phyloP scores from a whole-genome alignment of 2,329 filamentous ascomycete genomes.

The Capronia coronata region DNA sequence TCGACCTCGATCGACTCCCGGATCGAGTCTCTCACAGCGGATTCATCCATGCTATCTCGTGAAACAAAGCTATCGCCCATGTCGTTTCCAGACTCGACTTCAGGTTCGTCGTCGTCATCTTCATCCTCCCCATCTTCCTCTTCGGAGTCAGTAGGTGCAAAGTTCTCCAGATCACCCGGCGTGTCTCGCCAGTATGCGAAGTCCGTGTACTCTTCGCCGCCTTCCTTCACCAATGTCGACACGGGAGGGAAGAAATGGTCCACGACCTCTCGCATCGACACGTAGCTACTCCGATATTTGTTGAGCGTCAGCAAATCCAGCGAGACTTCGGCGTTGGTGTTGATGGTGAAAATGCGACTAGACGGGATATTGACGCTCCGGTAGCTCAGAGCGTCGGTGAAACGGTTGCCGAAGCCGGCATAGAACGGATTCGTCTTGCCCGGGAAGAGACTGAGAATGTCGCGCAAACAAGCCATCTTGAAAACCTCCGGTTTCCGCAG shows the following conservation, averaged over 20 bases:
- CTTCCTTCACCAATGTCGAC: slow-evolving; percentile 75
- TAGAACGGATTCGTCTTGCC: slow-evolving; percentile 78
- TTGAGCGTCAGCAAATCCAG: slow-evolving; percentile 84
- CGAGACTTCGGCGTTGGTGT: slow-evolving; percentile 91
- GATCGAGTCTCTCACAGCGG: slow-evolving; percentile 42
- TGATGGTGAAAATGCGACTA: slow-evolving; percentile 96
- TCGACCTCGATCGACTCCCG: slow-evolving; percentile 42
- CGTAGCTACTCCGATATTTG: slow-evolving; percentile 93
- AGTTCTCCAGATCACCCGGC: slow-evolving; percentile 78
- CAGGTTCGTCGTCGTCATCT: slow-evolving; percentile 40
- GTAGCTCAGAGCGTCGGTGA: slow-evolving; percentile 94
- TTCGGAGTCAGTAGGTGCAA: slow-evolving; percentile 71
- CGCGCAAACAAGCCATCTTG: slow-evolving; percentile 96
- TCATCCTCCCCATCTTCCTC: slow-evolving; percentile 45
- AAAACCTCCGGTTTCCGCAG: slow-evolving; percentile 95
- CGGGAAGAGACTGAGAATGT: slow-evolving; percentile 84
- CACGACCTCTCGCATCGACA: slow-evolving; percentile 93
- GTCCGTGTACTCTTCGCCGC: slow-evolving; percentile 91
- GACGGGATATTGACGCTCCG: slow-evolving; percentile 92
- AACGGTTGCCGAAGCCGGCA: slow-evolving; percentile 90
- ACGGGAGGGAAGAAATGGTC: slow-evolving; percentile 97
- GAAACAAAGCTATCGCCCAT: slow-evolving; percentile 54
- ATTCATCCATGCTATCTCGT: slow-evolving; percentile 45
- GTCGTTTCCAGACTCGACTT: slow-evolving; percentile 39
- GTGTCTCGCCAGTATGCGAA: slow-evolving; percentile 93